These are phyloP conservation scores for Eragrostis tef DNA, from an alignment of 202 grass and related monocot genomes.

Conservation along the genomic window DNA sequence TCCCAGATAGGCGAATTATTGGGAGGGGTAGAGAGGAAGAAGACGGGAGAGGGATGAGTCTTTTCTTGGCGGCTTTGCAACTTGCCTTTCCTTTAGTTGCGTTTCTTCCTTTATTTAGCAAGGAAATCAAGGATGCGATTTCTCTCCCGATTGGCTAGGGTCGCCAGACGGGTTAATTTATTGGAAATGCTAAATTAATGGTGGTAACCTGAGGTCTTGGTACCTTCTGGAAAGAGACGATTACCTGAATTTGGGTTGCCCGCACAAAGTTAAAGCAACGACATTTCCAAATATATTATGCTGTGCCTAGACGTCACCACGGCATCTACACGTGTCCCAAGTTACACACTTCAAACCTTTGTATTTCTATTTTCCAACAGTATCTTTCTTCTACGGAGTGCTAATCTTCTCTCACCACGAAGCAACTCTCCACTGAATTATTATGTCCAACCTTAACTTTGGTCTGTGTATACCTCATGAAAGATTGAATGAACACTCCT, in stretches of 20 bases:
- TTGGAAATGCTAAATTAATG: constrained; percentile 47
- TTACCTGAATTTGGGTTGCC: constrained; percentile 40
- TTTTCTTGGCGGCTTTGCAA: constrained; percentile 51
- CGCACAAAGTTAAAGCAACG: neutral
- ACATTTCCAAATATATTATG: constrained; percentile 24
- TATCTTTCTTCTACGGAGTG: no score
- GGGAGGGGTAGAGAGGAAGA: constrained; percentile 32
- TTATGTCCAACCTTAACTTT: no score
- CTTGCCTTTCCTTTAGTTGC: constrained; percentile 47
- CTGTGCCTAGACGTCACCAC: constrained; percentile 7
- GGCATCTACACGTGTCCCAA: constrained; percentile 7
- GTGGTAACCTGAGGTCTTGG: constrained; percentile 23
- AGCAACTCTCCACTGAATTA: no score
- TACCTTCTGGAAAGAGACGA: constrained; percentile 47
- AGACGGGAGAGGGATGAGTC: constrained; percentile 26
- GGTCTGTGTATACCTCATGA: no score
- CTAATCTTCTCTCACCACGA: no score
- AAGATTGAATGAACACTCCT: no score
- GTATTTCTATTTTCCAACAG: neutral
- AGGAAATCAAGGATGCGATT: constrained; percentile 39
- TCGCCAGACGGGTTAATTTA: constrained; percentile 48
- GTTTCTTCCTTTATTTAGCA: constrained; percentile 60
- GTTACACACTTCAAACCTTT: constrained; percentile 1
- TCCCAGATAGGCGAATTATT: constrained; percentile 44
- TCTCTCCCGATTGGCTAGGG: constrained; percentile 47